Base-by-base conservation (phyloP, 2,329 filamentous ascomycete species). In the Penicillium sp. region DNA sequence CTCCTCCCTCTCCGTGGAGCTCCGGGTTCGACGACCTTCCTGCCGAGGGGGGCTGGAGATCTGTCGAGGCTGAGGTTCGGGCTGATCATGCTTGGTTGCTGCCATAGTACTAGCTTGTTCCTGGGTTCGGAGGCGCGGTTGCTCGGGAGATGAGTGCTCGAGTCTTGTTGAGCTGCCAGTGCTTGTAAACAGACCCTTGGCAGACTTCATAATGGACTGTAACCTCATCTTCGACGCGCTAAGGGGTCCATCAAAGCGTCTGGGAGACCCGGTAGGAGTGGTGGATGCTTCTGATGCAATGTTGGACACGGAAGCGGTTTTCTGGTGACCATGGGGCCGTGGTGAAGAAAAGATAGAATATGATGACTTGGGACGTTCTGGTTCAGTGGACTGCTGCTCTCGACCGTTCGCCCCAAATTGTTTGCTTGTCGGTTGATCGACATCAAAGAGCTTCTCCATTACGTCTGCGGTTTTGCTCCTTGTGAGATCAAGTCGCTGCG, bases 141-240 rank as follows among this genome's bases (percentile, higher is more conserved):
- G 70, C 34, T 73, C 74, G 10, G 80, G 77, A 14, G 80, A 80
- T 7, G 83, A 77, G 34, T 79, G 79, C 62, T 88, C 85, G 60
- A 86, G 71, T 65, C 84, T 86, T 2, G 83, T 83, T 47, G 86
- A 83, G 47, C 82, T 80, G 59, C 83, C 86, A 62, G 84, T 94
- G 66, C 90, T 96, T 17, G 89, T 91, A 63, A 97, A 88, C 51
- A 97, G 85, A 14, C 89, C 91, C 74, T 90, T 94, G 4, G 93
- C 95, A 57, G 89, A 90, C 76, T 92, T 93, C 68, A 97, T 82
- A 60, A 96, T 92, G 10, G 93, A 96, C 49, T 94, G 96, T 50
- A 98, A 82, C 73, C 92, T 96, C 71, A 90, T 91, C 79, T 96
- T 98, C 31, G 95, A 93, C 54, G 95, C 92, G 75, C 93, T 96